Conservation (phyloP, 202 grass and related monocot genomes). For the Carex sylvatica region DNA sequence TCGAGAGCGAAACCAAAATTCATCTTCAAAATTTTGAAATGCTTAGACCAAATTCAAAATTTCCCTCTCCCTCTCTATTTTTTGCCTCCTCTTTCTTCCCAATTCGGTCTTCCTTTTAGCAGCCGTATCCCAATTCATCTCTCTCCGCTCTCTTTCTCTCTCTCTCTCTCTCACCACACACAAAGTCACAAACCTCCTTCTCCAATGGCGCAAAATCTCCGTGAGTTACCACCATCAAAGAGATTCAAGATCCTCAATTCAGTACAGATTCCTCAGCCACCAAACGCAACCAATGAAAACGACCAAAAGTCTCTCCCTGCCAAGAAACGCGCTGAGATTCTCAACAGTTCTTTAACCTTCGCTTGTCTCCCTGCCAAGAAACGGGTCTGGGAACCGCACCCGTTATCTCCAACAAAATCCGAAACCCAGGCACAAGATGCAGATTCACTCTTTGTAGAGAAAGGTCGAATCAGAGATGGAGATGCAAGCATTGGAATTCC, state of each 20-base stretch:
- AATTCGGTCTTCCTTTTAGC: neutral
- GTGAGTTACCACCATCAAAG: conserved; percentile 59
- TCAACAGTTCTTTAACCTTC: neutral
- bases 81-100: neutral
- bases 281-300: neutral
- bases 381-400: neutral
- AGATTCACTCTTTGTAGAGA: neutral
- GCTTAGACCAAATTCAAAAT: conserved; percentile 5
- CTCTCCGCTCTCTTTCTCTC: conserved; percentile 10
- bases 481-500: neutral
- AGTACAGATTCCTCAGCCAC: neutral
- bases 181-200: neutral
- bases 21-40: conserved; percentile 28
- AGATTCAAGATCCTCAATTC: conserved; percentile 54
- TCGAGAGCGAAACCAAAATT: neutral
- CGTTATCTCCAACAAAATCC: neutral
- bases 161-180: neutral
- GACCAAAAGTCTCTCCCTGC: conserved; percentile 37
- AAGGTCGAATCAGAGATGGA: neutral
- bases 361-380: conserved; percentile 43
- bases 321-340: conserved; percentile 41
- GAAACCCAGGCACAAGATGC: neutral
- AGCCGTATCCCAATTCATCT: neutral
- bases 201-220: conserved; percentile 24
- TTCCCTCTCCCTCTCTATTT: neutral